Evolutionary conservation across 768 basidiomycete species (phyloP).

Genomic region (Hemileccinum rubropunctum): DNA sequence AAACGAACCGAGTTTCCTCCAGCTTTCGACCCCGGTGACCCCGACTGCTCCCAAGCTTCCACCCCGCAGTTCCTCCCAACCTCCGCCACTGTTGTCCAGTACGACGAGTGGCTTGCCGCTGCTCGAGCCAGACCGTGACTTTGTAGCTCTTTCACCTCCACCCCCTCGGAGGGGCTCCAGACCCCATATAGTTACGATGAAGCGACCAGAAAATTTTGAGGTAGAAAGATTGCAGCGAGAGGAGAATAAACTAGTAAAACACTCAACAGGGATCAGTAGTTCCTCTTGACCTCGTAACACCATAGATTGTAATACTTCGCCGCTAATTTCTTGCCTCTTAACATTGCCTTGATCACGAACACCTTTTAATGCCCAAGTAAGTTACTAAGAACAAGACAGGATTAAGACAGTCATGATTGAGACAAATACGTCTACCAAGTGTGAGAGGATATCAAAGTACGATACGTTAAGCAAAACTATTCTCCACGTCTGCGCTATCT

Average conservation of each 20-base stretch:
- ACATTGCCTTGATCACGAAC: not conserved
- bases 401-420: not conserved
- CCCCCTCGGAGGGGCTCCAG: slow-evolving; percentile 62
- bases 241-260: slow-evolving; percentile 26
- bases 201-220: slow-evolving; percentile 11
- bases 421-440: slow-evolving; percentile 17
- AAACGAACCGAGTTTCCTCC: slow-evolving; percentile 62
- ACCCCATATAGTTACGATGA: slow-evolving; percentile 34
- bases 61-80: slow-evolving; percentile 22
- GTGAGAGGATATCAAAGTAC: slow-evolving; percentile 2
- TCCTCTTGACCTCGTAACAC: slow-evolving; percentile 50
- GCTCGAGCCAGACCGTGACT: slow-evolving; percentile 33
- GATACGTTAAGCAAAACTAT: slow-evolving; percentile 74
- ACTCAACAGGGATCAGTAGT: slow-evolving; percentile 52
- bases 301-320: slow-evolving; percentile 24
- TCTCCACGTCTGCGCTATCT: slow-evolving; percentile 94
- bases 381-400: no score
- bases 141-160: slow-evolving; percentile 60
- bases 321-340: slow-evolving; percentile 18
- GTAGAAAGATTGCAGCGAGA: slow-evolving; percentile 9
- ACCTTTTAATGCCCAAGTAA: not conserved
- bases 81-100: slow-evolving; percentile 19
- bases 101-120: slow-evolving; percentile 7
- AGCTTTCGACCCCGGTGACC: slow-evolving; percentile 47
- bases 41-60: slow-evolving; percentile 21